phyloP scores from a whole-genome alignment of 257 asterid genomes.

The Plantago ovata region DNA sequence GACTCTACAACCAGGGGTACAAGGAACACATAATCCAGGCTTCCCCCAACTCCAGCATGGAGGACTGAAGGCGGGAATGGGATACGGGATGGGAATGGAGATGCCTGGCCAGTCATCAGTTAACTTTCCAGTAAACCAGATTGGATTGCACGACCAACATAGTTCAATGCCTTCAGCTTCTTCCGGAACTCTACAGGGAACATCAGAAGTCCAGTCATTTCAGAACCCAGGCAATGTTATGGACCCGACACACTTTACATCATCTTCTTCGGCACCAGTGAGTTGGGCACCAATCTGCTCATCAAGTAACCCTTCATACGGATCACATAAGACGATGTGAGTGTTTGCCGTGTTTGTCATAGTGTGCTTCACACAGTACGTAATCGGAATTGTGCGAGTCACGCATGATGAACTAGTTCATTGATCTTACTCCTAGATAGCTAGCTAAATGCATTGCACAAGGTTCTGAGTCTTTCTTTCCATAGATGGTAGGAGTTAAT shows the following conservation, averaged over 20 bases:
- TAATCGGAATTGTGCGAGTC: neutral
- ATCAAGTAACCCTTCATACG: constrained; percentile 2
- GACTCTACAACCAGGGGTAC: constrained; percentile 8
- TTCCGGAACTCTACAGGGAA: neutral
- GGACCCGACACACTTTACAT: neutral
- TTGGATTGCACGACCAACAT: neutral
- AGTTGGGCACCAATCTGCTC: neutral
- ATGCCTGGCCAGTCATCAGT: neutral
- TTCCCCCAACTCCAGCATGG: constrained; percentile 2
- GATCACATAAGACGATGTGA: constrained; percentile 6
- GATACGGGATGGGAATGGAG: constrained; percentile 13
- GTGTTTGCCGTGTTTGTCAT: too few species aligned
- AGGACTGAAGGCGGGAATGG: neutral
- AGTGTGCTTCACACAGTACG: neutral
- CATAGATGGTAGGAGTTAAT: neutral
- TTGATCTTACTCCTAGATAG: too few species aligned
- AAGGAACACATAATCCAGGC: constrained; percentile 11
- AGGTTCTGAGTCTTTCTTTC: neutral
- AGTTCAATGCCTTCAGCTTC: neutral
- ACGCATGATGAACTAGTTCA: too few species aligned
- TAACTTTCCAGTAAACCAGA: neutral
- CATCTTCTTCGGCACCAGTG: neutral
- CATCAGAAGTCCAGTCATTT: neutral
- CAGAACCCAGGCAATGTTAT: constrained; percentile 1
- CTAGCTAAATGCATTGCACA: neutral